A percentile compares a stretch with the other conserved stretches of the same genome.
phyloP scores from a whole-genome alignment of 108 stramenopile genomes.

The Fistulifera pelliculosa region DNA sequence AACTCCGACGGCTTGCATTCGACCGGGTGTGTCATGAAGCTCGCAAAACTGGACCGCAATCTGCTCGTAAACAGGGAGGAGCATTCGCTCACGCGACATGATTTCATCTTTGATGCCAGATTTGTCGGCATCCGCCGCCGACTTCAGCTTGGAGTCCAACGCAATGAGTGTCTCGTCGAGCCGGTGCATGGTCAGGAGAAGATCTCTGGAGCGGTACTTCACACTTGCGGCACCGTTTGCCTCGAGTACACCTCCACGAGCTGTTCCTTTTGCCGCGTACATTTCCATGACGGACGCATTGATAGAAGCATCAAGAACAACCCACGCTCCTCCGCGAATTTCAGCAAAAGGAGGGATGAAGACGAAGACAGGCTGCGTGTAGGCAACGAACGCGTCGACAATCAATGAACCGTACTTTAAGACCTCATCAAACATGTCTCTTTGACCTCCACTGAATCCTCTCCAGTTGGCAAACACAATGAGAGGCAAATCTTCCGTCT shows the following conservation, averaged over 20 bases:
- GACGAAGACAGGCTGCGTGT: conserved; percentile 97
- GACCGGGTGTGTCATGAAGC: conserved; percentile 97
- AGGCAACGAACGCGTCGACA: conserved; percentile 96
- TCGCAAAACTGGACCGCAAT: conserved; percentile 98
- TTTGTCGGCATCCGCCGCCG: conserved; percentile 24
- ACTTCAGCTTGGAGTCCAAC: conserved; percentile 61
- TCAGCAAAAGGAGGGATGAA: conserved; percentile 98
- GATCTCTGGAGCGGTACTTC: conserved; percentile 93
- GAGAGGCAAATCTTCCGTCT: conserved; percentile 94
- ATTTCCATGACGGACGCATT: conserved; percentile 97
- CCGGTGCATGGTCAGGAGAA: conserved; percentile 89
- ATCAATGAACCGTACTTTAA: conserved; percentile 98
- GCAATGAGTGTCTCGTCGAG: conserved; percentile 75
- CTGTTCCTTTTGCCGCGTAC: conserved; percentile 82
- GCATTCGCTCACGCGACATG: conserved; percentile 54
- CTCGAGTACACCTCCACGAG: conserved; percentile 96
- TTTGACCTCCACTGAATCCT: conserved; percentile 97
- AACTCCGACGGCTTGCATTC: conserved; percentile 98
- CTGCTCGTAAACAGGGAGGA: conserved; percentile 89
- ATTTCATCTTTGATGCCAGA: conserved; percentile 38
- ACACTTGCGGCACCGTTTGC: conserved; percentile 96
- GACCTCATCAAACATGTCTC: conserved; percentile 99
- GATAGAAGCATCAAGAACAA: conserved; percentile 98
- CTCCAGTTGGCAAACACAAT: conserved; percentile 99
- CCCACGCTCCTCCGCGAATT: conserved; percentile 99